Evolutionary conservation across 257 asterid genomes (phyloP).

Genomic region (Galeopsis tetrahit): DNA sequence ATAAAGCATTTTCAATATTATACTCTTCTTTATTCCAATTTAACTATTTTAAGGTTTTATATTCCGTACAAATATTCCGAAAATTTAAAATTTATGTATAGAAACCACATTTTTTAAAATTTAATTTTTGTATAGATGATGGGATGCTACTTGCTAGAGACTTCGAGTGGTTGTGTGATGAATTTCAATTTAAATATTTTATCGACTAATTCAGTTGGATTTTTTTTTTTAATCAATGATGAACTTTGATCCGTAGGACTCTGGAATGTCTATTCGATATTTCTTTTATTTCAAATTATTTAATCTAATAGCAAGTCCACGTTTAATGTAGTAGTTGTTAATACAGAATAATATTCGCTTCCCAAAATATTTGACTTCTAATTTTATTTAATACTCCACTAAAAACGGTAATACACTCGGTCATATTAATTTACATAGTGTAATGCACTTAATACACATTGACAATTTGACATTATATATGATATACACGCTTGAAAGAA

Average conservation of each 20-base stretch:
- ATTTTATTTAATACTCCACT: slow-evolving; percentile 4
- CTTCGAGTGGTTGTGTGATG: neutral
- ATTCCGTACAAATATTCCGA: neutral
- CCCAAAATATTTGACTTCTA: slow-evolving; percentile 32
- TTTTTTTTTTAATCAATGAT: no score
- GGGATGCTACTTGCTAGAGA: no score
- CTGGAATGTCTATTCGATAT: neutral
- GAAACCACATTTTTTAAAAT: neutral
- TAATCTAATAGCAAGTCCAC: slow-evolving; percentile 1
- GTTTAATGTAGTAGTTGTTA: slow-evolving; percentile 2
- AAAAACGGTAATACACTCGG: slow-evolving; percentile 6
- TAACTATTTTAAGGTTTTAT: no score
- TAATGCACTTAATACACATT: neutral
- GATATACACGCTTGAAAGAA: slow-evolving; percentile 22
- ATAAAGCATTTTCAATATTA: neutral
- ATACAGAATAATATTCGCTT: slow-evolving; percentile 8
- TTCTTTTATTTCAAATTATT: no score
- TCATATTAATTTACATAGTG: slow-evolving; percentile 25
- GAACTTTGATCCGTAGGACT: neutral
- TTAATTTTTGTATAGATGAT: neutral
- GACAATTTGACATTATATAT: neutral
- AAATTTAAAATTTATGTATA: neutral
- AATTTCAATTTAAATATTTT: neutral
- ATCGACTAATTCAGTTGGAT: neutral
- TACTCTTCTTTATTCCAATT: no score